Percentiles rank a stretch among this genome's conserved stretches.
Evolutionary conservation across 148 eudicot genomes (phyloP).

Genomic region (Vaccinium corymbosum): DNA sequence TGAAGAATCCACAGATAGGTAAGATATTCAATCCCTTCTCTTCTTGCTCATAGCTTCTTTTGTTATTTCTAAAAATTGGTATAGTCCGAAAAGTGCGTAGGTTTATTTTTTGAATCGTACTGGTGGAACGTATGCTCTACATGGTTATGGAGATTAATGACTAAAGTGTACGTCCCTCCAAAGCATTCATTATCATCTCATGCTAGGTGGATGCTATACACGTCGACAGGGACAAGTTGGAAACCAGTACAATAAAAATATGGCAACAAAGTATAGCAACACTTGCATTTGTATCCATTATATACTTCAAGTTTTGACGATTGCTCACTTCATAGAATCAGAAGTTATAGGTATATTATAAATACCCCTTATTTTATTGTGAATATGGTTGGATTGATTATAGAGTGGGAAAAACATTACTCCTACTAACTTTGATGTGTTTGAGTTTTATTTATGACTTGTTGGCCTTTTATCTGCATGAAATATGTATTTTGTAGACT

Average conservation of each 20-base stretch:
- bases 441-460: too few species aligned
- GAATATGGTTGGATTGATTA: too few species aligned
- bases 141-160: background rate
- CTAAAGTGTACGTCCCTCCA: background rate
- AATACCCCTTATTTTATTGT: too few species aligned
- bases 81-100: background rate
- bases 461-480: too few species aligned
- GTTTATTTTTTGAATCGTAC: background rate
- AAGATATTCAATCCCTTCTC: background rate
- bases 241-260: too few species aligned
- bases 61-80: slow-evolving; percentile 3
- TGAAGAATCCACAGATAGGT: background rate
- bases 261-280: background rate
- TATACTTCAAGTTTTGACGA: background rate
- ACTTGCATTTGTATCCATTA: background rate
- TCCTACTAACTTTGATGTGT: too few species aligned
- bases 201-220: too few species aligned
- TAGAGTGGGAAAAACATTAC: too few species aligned
- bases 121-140: background rate
- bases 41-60: background rate
- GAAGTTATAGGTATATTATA: too few species aligned
- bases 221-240: too few species aligned
- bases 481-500: too few species aligned
- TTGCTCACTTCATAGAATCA: background rate
- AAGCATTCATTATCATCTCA: background rate